These are phyloP conservation scores for Rubia tinctorum DNA, from an alignment of 305 asterid species.

Conservation along the genomic window DNA sequence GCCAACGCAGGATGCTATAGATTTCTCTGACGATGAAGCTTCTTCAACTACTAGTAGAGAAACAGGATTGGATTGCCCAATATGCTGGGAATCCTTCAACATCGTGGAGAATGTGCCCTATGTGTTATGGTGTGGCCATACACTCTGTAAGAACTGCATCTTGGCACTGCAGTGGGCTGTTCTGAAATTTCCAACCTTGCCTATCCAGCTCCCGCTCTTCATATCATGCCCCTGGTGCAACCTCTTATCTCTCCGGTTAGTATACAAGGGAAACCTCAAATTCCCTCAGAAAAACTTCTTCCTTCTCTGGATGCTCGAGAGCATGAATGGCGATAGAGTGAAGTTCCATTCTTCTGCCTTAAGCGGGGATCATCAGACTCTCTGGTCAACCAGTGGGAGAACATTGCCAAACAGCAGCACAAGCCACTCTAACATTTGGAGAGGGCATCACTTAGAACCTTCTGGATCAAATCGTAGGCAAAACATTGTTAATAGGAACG, in stretches of 20 bases:
- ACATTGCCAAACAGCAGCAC: slow-evolving; percentile 24
- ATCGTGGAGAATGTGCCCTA: slow-evolving; percentile 91
- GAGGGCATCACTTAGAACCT: slow-evolving; percentile 38
- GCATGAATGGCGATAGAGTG: slow-evolving; percentile 70
- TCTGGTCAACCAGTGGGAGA: slow-evolving; percentile 37
- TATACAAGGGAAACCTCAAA: slow-evolving; percentile 69
- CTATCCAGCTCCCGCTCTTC: slow-evolving; percentile 88
- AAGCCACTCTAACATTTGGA: slow-evolving; percentile 29
- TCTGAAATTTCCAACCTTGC: slow-evolving; percentile 74
- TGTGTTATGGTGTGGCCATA: slow-evolving; percentile 95
- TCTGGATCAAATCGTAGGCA: slow-evolving; percentile 39
- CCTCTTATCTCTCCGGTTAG: slow-evolving; percentile 68
- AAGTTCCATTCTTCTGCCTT: slow-evolving; percentile 40
- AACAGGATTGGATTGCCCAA: slow-evolving; percentile 81
- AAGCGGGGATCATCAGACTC: slow-evolving; percentile 39
- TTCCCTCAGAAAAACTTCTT: slow-evolving; percentile 91
- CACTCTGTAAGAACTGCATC: slow-evolving; percentile 90
- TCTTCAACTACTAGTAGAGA: slow-evolving; percentile 59
- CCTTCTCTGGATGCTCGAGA: slow-evolving; percentile 99
- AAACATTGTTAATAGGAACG: slow-evolving; percentile 26
- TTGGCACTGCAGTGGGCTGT: slow-evolving; percentile 91
- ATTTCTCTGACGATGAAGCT: slow-evolving; percentile 72
- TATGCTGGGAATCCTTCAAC: slow-evolving; percentile 95
- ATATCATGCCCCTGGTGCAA: slow-evolving; percentile 98
- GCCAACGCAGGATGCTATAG: slow-evolving; percentile 39